Conservation (phyloP, 257 asterid species). For the Cinchona pubescens region DNA sequence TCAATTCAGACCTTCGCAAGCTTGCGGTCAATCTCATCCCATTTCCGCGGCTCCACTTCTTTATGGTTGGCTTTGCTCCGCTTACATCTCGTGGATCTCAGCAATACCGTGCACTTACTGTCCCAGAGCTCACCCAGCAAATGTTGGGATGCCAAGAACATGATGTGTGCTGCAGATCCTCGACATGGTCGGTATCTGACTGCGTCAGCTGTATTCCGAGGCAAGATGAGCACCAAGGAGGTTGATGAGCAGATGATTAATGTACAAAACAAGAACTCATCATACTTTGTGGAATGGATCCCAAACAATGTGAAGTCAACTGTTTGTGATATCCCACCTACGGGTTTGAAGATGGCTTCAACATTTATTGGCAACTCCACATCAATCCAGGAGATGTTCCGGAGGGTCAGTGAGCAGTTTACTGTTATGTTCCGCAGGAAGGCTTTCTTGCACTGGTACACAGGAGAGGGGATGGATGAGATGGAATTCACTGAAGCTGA, state of each 20-base stretch:
- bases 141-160: conserved; percentile 30
- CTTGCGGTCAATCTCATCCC: conserved; percentile 29
- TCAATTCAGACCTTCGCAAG: conserved; percentile 28
- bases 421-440: conserved; percentile 28
- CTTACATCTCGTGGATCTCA: conserved; percentile 29
- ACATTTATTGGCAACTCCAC: conserved; percentile 24
- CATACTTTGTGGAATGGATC: conserved; percentile 28
- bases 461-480: conserved; percentile 29
- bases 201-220: conserved; percentile 28
- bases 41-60: conserved; percentile 27
- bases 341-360: conserved; percentile 22
- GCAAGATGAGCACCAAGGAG: conserved; percentile 29
- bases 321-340: conserved; percentile 28
- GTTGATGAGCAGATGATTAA: conserved; percentile 25
- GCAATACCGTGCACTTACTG: conserved; percentile 29
- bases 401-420: conserved; percentile 31
- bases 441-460: conserved; percentile 29
- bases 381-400: conserved; percentile 24
- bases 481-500: conserved; percentile 28
- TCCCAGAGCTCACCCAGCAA: conserved; percentile 27
- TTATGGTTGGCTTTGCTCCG: conserved; percentile 31
- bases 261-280: conserved; percentile 26
- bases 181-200: conserved; percentile 30
- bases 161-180: conserved; percentile 29
- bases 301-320: conserved; percentile 29